Evolutionary conservation across 768 basidiomycete species (phyloP).

Genomic region (Suillus americanus): DNA sequence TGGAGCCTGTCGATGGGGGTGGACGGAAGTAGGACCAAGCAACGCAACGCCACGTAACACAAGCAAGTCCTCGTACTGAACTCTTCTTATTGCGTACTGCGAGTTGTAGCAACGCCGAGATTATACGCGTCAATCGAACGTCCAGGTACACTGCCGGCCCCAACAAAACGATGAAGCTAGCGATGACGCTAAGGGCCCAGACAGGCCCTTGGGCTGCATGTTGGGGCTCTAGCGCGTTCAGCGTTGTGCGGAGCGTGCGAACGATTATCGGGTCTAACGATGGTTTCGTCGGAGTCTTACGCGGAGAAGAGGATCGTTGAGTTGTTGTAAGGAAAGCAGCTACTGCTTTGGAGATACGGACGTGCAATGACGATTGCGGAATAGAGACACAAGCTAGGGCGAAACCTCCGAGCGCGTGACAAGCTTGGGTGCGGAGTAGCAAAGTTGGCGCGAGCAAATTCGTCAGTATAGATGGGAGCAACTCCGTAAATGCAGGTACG

Average conservation of each 20-base stretch:
- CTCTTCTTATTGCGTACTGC: constrained; percentile 64
- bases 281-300: constrained; percentile 35
- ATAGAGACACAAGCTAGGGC: constrained; percentile 52
- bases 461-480: constrained; percentile 61
- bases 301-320: constrained; percentile 33
- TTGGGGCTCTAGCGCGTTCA: constrained; percentile 51
- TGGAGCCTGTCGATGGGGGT: constrained; percentile 26
- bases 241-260: constrained; percentile 65
- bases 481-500: constrained; percentile 59
- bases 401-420: constrained; percentile 72
- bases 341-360: constrained; percentile 50
- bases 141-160: constrained; percentile 53
- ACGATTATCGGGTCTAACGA: constrained; percentile 51
- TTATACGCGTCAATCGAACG: constrained; percentile 40
- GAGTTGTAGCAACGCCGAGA: constrained; percentile 51
- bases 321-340: constrained; percentile 48
- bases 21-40: constrained; percentile 69
- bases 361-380: constrained; percentile 48
- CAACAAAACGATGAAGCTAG: constrained; percentile 64
- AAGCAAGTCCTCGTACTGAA: constrained; percentile 59
- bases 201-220: constrained; percentile 75
- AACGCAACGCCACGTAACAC: constrained; percentile 64
- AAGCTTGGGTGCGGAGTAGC: constrained; percentile 68
- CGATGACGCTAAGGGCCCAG: constrained; percentile 72
- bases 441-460: constrained; percentile 66